These are phyloP conservation scores for Salvia miltiorrhiza DNA, from an alignment of 257 asterid genomes.

Conservation along the genomic window DNA sequence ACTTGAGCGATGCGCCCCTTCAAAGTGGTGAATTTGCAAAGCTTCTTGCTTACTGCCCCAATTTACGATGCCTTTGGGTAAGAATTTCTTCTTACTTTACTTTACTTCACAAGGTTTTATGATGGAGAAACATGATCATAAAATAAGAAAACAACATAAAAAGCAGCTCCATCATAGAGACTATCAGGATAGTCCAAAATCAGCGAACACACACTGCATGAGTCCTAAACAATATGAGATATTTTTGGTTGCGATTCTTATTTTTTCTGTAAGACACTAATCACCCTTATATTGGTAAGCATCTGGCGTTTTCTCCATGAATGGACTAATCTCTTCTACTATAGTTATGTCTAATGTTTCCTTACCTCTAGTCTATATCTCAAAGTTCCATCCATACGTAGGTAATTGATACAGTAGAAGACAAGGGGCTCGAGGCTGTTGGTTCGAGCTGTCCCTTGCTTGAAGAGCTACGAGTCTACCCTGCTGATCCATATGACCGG, in stretches of 20 bases:
- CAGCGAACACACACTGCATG: not conserved
- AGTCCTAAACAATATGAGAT: not conserved
- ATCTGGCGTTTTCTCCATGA: slow-evolving; percentile 4
- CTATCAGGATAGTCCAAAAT: not conserved
- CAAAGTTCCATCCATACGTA: slow-evolving; percentile 24
- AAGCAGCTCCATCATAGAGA: not conserved
- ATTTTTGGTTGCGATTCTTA: not conserved
- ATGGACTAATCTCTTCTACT: no score
- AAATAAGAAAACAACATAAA: not conserved
- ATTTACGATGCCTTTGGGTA: slow-evolving; percentile 82
- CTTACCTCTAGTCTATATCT: not conserved
- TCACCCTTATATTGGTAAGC: not conserved
- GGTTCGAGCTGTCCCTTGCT: slow-evolving; percentile 72
- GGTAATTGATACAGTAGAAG: slow-evolving; percentile 73
- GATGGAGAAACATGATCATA: not conserved
- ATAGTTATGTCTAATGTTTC: not conserved
- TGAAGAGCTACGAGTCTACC: slow-evolving; percentile 81
- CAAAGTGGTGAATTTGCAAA: slow-evolving; percentile 52
- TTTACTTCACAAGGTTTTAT: no score
- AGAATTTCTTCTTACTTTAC: slow-evolving; percentile 9
- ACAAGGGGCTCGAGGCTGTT: slow-evolving; percentile 78
- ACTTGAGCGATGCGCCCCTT: slow-evolving; percentile 51
- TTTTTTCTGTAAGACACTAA: not conserved
- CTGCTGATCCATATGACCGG: slow-evolving; percentile 55
- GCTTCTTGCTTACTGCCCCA: slow-evolving; percentile 64